Percentiles rank a stretch among this genome's conserved stretches.
phyloP scores from a whole-genome alignment of 139 green algal genomes.

The Edaphochlamys debaryana region DNA sequence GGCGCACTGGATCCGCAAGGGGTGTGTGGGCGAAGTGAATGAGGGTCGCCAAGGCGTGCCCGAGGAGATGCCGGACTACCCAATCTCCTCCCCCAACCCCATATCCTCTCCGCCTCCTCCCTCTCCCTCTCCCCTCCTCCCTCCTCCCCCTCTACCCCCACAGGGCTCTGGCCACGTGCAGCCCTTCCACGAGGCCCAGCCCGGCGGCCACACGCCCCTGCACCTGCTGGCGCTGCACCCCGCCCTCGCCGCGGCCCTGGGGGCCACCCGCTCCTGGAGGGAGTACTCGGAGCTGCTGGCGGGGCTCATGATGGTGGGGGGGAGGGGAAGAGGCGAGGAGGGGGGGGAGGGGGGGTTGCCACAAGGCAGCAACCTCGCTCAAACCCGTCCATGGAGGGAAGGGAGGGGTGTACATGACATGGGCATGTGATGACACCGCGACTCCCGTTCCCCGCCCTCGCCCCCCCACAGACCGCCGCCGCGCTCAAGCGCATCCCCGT shows the following conservation, averaged over 20 bases:
- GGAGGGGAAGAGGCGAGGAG: background rate
- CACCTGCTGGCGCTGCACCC: slow-evolving; percentile 29
- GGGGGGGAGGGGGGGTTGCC: background rate
- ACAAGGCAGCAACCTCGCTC: background rate
- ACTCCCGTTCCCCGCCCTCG: no score
- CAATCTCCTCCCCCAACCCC: background rate
- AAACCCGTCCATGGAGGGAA: no score
- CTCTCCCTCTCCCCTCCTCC: no score
- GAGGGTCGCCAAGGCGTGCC: no score
- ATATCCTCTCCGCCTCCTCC: no score
- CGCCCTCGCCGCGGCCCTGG: background rate
- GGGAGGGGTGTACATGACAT: no score
- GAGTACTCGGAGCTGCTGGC: slow-evolving; percentile 14
- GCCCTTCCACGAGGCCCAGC: slow-evolving; percentile 10
- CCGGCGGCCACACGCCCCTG: background rate
- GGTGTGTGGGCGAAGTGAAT: no score
- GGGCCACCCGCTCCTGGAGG: background rate
- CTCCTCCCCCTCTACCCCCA: background rate
- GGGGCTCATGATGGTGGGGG: background rate
- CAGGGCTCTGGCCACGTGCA: background rate
- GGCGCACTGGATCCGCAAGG: background rate
- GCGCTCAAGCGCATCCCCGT: slow-evolving; percentile 10
- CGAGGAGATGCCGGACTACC: no score
- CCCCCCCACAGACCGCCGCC: background rate
- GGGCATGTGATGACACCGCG: no score